These are phyloP conservation scores for Neoboletus subvelutipes DNA, from an alignment of 768 basidiomycete genomes.

Conservation along the genomic window DNA sequence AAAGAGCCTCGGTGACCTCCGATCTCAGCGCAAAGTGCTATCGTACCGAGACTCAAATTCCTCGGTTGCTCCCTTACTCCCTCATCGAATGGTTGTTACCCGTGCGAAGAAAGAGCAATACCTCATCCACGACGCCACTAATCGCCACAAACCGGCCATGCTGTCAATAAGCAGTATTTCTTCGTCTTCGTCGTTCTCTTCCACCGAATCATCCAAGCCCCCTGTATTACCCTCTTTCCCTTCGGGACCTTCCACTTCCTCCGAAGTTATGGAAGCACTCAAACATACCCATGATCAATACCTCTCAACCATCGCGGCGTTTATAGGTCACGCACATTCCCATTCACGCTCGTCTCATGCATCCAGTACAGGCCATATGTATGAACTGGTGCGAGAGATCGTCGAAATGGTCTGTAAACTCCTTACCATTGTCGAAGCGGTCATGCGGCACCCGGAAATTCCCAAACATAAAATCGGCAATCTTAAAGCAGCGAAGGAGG, in stretches of 20 bases:
- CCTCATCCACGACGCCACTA: constrained; percentile 36
- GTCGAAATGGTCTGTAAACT: constrained; percentile 92
- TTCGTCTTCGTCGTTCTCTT: constrained; percentile 69
- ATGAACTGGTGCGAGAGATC: constrained; percentile 92
- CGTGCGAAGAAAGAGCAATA: constrained; percentile 41
- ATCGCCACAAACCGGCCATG: constrained; percentile 43
- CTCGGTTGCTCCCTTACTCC: constrained; percentile 35
- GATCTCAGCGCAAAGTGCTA: constrained; percentile 31
- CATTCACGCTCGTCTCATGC: constrained; percentile 90
- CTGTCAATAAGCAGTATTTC: constrained; percentile 69
- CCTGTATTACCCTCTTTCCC: constrained; percentile 59
- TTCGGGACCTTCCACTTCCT: constrained; percentile 64
- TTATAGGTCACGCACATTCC: constrained; percentile 95
- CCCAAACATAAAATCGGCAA: constrained; percentile 59
- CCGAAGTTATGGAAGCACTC: constrained; percentile 73
- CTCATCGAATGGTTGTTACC: constrained; percentile 28
- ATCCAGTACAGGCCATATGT: constrained; percentile 88
- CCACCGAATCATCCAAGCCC: constrained; percentile 50
- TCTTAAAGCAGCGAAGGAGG: constrained; percentile 72
- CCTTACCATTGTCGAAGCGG: constrained; percentile 87
- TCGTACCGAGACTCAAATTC: constrained; percentile 40
- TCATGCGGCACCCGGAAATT: constrained; percentile 74
- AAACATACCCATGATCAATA: constrained; percentile 87
- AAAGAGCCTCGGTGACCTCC: constrained; percentile 55
- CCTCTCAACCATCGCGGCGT: constrained; percentile 92